These are phyloP conservation scores for Curvularia lunata DNA, from an alignment of 2,329 filamentous ascomycete genomes.

Conservation along the genomic window DNA sequence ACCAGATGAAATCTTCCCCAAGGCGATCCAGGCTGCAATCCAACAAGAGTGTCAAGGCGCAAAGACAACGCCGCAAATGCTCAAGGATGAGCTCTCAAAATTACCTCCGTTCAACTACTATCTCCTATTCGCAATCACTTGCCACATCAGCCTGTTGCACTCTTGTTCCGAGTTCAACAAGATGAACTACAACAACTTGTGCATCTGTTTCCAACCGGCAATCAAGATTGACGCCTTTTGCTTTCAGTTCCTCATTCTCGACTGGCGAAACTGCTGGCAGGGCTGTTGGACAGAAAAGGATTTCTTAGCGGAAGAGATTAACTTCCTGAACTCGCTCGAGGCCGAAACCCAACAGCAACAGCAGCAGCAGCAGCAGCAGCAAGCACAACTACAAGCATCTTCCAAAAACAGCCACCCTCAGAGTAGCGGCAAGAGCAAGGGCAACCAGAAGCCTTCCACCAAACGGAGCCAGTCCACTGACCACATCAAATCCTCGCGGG, in stretches of 20 bases:
- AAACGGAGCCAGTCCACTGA: conserved; percentile 42
- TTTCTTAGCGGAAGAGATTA: conserved; percentile 55
- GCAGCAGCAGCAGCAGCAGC: conserved; percentile 7
- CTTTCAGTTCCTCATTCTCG: conserved; percentile 92
- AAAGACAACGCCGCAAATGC: conserved; percentile 79
- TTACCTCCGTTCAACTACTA: conserved; percentile 98
- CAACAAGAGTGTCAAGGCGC: conserved; percentile 79
- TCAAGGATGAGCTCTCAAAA: conserved; percentile 90
- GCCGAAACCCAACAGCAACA: conserved; percentile 12
- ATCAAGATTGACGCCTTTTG: conserved; percentile 96
- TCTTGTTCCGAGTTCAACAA: conserved; percentile 96
- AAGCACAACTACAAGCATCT: conserved; percentile 25
- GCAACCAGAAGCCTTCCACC: conserved; percentile 37
- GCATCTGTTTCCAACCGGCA: conserved; percentile 96
- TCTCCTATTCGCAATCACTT: conserved; percentile 94
- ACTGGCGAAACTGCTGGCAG: conserved; percentile 97
- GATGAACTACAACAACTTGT: conserved; percentile 95
- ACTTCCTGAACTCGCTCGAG: conserved; percentile 35
- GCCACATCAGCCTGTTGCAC: conserved; percentile 88
- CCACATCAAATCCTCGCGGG: conserved; percentile 37
- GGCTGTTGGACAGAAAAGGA: conserved; percentile 90
- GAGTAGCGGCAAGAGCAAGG: conserved; percentile 33
- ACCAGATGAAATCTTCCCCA: conserved; percentile 93
- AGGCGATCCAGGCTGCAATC: conserved; percentile 79
- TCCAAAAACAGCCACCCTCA: conserved; percentile 38